Conservation (phyloP, 441 rosid species). For the Gossypium aridum region DNA sequence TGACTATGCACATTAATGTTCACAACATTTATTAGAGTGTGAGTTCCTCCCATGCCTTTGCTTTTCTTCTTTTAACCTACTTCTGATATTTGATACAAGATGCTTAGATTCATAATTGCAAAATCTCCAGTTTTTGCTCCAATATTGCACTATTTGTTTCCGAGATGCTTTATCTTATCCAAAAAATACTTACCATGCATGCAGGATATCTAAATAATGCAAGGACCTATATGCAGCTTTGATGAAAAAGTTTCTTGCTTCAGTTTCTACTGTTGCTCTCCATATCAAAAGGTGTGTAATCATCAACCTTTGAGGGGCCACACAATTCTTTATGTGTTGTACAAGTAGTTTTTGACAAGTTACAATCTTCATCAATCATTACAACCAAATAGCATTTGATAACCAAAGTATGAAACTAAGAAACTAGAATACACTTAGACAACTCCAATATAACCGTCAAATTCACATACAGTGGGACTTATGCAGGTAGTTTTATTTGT, state of each 20-base stretch:
- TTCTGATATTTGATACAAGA: background rate
- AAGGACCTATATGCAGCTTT: slow-evolving; percentile 3
- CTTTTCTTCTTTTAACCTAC: background rate
- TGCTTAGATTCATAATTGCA: background rate
- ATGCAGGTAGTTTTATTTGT: background rate
- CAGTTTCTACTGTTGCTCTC: slow-evolving; percentile 3
- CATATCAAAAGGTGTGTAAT: background rate
- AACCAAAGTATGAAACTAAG: too few species aligned
- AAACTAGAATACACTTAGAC: too few species aligned
- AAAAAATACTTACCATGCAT: background rate
- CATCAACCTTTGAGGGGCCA: background rate
- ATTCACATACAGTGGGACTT: too few species aligned
- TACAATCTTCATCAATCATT: too few species aligned
- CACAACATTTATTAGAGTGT: slow-evolving; percentile 23
- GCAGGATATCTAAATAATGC: slow-evolving; percentile 4
- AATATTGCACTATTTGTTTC: background rate
- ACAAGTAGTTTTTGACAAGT: background rate
- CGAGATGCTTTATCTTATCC: background rate
- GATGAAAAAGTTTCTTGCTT: background rate
- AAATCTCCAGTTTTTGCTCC: background rate
- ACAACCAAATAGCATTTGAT: too few species aligned
- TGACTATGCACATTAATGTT: slow-evolving; percentile 31
- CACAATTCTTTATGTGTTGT: background rate
- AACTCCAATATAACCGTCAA: too few species aligned
- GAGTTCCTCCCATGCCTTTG: slow-evolving; percentile 17